Evolutionary conservation across 306 rosid species (phyloP).

Genomic region (Cicer chorassanicum): DNA sequence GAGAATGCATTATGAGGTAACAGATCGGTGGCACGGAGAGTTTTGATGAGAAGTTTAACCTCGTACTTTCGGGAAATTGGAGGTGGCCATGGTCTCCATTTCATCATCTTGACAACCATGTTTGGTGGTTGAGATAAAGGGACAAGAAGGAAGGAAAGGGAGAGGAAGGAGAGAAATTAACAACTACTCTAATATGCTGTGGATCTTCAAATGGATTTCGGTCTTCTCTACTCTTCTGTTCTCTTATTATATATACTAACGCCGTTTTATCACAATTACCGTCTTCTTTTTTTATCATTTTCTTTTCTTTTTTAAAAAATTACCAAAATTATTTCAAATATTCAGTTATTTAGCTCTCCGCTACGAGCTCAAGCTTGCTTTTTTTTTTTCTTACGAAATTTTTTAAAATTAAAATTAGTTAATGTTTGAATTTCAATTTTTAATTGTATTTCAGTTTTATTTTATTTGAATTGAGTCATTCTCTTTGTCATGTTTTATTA

Average conservation of each 20-base stretch:
- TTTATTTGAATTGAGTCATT: too few relatives aligned
- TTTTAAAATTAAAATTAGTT: too few relatives aligned
- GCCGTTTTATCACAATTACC: slow-evolving; percentile 19
- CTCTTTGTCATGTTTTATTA: too few relatives aligned
- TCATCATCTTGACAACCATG: slow-evolving; percentile 99
- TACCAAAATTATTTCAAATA: too few relatives aligned
- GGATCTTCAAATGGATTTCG: slow-evolving; percentile 20
- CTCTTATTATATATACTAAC: not conserved
- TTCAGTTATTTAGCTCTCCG: too few relatives aligned
- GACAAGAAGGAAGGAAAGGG: not conserved
- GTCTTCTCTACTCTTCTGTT: not conserved
- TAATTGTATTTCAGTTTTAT: too few relatives aligned
- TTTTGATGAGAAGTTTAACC: slow-evolving; percentile 61
- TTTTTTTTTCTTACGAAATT: too few relatives aligned
- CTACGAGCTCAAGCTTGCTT: too few relatives aligned
- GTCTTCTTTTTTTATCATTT: not conserved
- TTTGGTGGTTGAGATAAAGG: slow-evolving; percentile 8
- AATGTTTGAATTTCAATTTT: too few relatives aligned
- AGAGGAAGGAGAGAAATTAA: not conserved
- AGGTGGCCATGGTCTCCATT: slow-evolving; percentile 99
- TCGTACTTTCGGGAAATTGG: slow-evolving; percentile 67
- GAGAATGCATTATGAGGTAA: slow-evolving; percentile 49
- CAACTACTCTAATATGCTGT: not conserved
- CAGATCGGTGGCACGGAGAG: slow-evolving; percentile 75
- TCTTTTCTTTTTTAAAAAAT: too few relatives aligned